A percentile compares a stretch with the other conserved stretches of the same genome.
These are phyloP conservation scores for Gracilaria gracilis DNA, from an alignment of 23 red algal genomes.

Conservation along the genomic window DNA sequence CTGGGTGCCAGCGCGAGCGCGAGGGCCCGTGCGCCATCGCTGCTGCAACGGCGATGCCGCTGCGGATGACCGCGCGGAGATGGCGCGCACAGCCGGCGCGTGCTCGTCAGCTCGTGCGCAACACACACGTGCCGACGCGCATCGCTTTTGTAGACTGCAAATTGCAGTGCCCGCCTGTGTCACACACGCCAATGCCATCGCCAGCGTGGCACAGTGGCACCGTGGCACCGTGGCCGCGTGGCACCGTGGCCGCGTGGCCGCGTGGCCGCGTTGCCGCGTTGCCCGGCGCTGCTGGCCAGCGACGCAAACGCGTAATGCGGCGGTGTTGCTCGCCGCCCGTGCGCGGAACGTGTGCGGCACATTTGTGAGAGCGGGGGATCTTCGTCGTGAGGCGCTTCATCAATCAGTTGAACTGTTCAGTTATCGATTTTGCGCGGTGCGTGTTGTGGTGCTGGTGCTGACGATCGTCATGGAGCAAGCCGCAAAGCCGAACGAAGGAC, in stretches of 20 bases:
- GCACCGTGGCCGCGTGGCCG: conserved; percentile 17
- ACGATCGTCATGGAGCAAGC: background rate
- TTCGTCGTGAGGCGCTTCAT: too few relatives aligned
- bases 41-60: background rate
- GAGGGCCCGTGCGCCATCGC: conserved; percentile 17
- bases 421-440: too few relatives aligned
- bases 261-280: background rate
- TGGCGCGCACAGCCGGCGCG: background rate
- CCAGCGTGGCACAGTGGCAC: background rate
- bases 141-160: background rate
- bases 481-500: background rate
- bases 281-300: background rate
- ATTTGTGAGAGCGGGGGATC: too few relatives aligned
- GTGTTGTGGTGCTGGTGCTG: background rate
- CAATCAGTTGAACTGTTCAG: too few relatives aligned
- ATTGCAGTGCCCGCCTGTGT: too few relatives aligned
- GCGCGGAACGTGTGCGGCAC: too few relatives aligned
- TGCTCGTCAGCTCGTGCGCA: background rate
- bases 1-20: background rate
- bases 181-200: background rate
- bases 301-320: too few relatives aligned
- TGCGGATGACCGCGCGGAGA: background rate
- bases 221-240: conserved; percentile 33
- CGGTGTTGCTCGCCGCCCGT: background rate
- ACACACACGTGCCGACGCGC: conserved; percentile 20